phyloP scores from a whole-genome alignment of 2,329 filamentous ascomycete genomes.

The Akanthomyces dipterigenus region DNA sequence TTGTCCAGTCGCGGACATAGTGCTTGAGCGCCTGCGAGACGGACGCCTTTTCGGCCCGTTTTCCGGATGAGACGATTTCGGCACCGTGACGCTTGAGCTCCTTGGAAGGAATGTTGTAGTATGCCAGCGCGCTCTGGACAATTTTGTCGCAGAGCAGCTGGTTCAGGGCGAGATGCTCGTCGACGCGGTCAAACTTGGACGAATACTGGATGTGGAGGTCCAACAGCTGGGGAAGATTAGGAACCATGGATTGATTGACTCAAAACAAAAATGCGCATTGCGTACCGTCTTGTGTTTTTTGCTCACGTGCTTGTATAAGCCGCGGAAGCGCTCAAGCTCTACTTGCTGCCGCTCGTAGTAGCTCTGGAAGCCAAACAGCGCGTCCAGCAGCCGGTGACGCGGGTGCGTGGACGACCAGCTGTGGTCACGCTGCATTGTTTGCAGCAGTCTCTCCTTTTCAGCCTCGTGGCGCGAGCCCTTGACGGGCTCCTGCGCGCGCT shows the following conservation, averaged over 20 bases:
- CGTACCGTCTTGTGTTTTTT: slow-evolving; percentile 27
- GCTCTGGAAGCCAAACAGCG: slow-evolving; percentile 29
- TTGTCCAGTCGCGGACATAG: slow-evolving; percentile 50
- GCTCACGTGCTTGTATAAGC: slow-evolving; percentile 30
- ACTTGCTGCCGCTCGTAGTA: slow-evolving; percentile 29
- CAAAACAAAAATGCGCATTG: not conserved
- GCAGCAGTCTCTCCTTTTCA: slow-evolving; percentile 1
- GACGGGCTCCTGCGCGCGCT: not conserved
- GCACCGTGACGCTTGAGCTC: slow-evolving; percentile 40
- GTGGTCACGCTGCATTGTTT: not conserved
- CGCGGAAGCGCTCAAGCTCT: slow-evolving; percentile 29
- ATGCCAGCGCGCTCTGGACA: slow-evolving; percentile 35
- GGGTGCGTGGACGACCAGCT: slow-evolving; percentile 30
- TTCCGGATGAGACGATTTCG: slow-evolving; percentile 29
- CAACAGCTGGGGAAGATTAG: slow-evolving; percentile 32
- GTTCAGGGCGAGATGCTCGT: slow-evolving; percentile 37
- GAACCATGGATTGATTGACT: not conserved
- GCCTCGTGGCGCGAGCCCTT: slow-evolving; percentile 4
- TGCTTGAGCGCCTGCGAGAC: slow-evolving; percentile 50
- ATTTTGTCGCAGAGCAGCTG: slow-evolving; percentile 39
- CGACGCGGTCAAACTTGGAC: slow-evolving; percentile 41
- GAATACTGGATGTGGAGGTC: slow-evolving; percentile 52
- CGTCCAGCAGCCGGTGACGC: slow-evolving; percentile 33
- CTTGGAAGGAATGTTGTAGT: slow-evolving; percentile 35
- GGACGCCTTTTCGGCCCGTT: slow-evolving; percentile 37